These are phyloP conservation scores for Castanea sativa DNA, from an alignment of 306 rosid genomes.

Conservation along the genomic window DNA sequence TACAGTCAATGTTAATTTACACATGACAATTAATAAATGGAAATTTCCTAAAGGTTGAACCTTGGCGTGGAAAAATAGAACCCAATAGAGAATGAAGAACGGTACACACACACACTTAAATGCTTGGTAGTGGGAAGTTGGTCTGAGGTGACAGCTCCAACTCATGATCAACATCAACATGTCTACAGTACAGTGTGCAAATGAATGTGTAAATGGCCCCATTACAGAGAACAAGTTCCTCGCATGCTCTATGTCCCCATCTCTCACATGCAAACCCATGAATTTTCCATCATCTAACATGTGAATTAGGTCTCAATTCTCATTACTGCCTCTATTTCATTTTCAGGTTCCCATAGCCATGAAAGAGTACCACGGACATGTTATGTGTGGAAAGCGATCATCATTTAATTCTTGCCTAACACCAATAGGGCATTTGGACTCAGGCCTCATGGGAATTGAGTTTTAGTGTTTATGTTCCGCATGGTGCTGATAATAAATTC, in stretches of 20 bases:
- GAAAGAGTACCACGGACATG: background rate
- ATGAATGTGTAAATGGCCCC: constrained; percentile 4
- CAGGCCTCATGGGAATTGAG: background rate
- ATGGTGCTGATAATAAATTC: too few relatives aligned
- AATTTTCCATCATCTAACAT: background rate
- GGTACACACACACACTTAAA: too few relatives aligned
- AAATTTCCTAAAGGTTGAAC: too few relatives aligned
- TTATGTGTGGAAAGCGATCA: background rate
- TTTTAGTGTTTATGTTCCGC: background rate
- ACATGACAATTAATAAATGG: too few relatives aligned
- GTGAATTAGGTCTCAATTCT: background rate
- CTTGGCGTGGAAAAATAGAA: too few relatives aligned
- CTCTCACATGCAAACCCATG: constrained; percentile 27
- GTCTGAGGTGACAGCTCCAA: too few relatives aligned
- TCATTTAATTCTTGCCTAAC: constrained; percentile 1
- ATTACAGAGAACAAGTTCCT: background rate
- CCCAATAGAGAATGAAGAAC: too few relatives aligned
- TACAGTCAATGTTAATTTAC: background rate
- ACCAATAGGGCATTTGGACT: constrained; percentile 4
- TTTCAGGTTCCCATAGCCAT: background rate
- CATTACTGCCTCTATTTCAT: background rate
- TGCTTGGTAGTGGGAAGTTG: too few relatives aligned
- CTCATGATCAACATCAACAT: background rate
- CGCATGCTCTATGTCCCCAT: constrained; percentile 25
- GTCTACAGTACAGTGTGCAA: background rate